Evolutionary conservation across 331 rosid genomes (phyloP), one percentile per base, ranked within the genome.

Genomic region (Malus hybrid): DNA sequence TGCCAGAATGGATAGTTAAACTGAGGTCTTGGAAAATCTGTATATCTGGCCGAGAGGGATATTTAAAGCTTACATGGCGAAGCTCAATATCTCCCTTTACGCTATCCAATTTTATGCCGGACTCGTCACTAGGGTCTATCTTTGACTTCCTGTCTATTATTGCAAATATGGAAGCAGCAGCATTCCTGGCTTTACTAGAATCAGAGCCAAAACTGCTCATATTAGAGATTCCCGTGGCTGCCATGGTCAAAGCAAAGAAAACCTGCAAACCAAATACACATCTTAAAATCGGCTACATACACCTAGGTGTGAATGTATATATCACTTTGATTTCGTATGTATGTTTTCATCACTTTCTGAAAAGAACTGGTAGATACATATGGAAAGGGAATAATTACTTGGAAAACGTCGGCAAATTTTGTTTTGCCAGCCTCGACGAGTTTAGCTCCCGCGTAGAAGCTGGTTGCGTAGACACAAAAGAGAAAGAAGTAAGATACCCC

Each of bases 371-470:
- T 18, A 52, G 68, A 39, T 27, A 24, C 8, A 70, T 11, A 76
- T 24, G 61, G 65, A 48, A 24, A 32, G 64, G 39, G 57, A 15
- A 61, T 28, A 67, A 34, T 55, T 87, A 93, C 98, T 76, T 80
- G 86, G 69, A 93, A 93, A 82, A 93, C 95, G 28, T 80, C 88
- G 29, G 84, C 27, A 79, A 89, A 93, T 70, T 84, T 75, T 13
- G 87, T 50, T 66, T 80, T 76, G 19, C 88, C 90, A 8, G 75
- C 75, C 10, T 87, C 71, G 48, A 90, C 85, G 1, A 93, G 86
- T 29, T 67, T 83, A 59, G 98, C 90, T 79, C 98, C 96, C 0
- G 95, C 96, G 22, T 93, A 93, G 83, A 93, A 93, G 83, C 90
- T 85, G 10, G 89, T 80, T 60, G 98, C 98, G 24, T 93, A 93